These are phyloP conservation scores for Hypoxylon subgilvum DNA, from an alignment of 495 filamentous ascomycete genomes.

Conservation along the genomic window DNA sequence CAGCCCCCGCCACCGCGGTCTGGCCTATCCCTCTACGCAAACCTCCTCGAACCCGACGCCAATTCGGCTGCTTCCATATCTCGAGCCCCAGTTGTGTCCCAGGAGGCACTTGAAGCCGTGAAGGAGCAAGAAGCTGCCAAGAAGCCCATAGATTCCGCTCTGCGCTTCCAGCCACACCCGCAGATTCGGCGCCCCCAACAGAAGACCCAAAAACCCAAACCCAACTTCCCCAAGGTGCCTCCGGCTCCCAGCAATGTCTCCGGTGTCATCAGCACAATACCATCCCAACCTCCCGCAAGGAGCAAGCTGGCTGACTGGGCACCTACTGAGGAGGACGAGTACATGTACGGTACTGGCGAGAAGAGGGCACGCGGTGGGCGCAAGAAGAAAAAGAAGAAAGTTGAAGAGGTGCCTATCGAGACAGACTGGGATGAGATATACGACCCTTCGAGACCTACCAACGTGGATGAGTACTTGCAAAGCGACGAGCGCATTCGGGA, in stretches of 20 bases:
- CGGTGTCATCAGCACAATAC: conserved; percentile 8
- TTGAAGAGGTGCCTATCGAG: conserved; percentile 61
- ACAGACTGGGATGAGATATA: conserved; percentile 95
- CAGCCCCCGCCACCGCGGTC: conserved; percentile 40
- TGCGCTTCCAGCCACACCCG: conserved; percentile 79
- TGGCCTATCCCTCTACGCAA: conserved; percentile 63
- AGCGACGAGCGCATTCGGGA: conserved; percentile 84
- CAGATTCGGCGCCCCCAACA: conserved; percentile 67
- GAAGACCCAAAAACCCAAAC: conserved; percentile 70
- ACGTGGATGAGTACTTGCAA: conserved; percentile 82
- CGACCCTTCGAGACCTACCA: conserved; percentile 82
- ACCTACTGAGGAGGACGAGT: conserved; percentile 70
- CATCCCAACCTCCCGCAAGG: conserved; percentile 51
- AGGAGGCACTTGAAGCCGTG: conserved; percentile 54
- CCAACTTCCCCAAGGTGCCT: conserved; percentile 56
- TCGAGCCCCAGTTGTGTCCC: conserved; percentile 78
- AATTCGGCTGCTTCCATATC: conserved; percentile 63
- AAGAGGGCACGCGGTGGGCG: conserved; percentile 78
- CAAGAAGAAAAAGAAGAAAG: conserved; percentile 81
- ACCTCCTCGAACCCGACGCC: conserved; percentile 55
- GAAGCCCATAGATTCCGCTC: conserved; percentile 75
- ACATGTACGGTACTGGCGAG: conserved; percentile 53
- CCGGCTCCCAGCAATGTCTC: conserved; percentile 27
- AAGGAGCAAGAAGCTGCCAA: conserved; percentile 66
- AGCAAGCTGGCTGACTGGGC: conserved; percentile 86